Percentiles rank a stretch among this genome's conserved stretches.
phyloP scores from a whole-genome alignment of 1,139 yeast genomes.

The Geotrichum bryndzae region DNA sequence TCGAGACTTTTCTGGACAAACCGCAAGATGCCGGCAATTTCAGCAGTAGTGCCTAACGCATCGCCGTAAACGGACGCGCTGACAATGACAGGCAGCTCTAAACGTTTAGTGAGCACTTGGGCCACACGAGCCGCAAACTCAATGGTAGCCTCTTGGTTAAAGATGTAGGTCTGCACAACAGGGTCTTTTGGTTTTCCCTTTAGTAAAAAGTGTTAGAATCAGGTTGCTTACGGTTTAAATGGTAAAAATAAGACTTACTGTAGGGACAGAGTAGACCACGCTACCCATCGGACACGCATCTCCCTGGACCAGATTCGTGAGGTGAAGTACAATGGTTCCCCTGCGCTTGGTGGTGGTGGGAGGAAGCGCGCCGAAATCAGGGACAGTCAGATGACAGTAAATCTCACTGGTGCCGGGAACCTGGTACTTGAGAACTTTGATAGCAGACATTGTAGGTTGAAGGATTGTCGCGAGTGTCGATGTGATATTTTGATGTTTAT shows the following conservation, averaged over 20 bases:
- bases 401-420: constrained; percentile 5
- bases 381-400: constrained; percentile 8
- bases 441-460: not conserved
- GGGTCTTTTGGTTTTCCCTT: constrained; percentile 4
- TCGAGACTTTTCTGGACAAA: constrained; percentile 8
- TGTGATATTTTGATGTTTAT: not conserved
- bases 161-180: constrained; percentile 13
- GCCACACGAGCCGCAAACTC: constrained; percentile 14
- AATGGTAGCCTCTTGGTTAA: constrained; percentile 10
- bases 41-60: not conserved
- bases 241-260: constrained; percentile 4
- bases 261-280: constrained; percentile 15
- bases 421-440: constrained; percentile 6
- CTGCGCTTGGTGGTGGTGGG: not conserved
- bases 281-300: constrained; percentile 10
- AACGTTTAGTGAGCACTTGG: constrained; percentile 2
- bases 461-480: not conserved
- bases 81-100: constrained; percentile 13
- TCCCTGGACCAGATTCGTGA: not conserved
- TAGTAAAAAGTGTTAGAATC: not conserved
- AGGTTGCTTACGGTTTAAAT: not conserved
- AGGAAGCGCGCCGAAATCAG: not conserved
- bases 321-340: constrained; percentile 8
- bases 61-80: constrained; percentile 13
- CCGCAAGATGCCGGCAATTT: constrained; percentile 4